Base-by-base conservation (phyloP, 2,329 filamentous ascomycete species). In the Cladosporium sp. region DNA sequence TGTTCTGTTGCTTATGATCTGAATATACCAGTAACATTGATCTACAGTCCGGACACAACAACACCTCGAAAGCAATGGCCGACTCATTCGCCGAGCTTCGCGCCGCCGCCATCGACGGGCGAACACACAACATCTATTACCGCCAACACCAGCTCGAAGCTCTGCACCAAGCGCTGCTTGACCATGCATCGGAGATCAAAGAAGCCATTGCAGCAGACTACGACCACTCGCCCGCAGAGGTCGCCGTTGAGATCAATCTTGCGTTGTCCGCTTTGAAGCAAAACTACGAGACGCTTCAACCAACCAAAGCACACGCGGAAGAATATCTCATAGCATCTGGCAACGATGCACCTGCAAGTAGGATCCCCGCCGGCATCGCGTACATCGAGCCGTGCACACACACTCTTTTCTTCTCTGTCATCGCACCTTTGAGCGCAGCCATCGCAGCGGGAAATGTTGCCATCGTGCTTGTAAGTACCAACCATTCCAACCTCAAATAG, bases 391-490 rank as follows among this genome's bases (percentile, higher is more conserved):
- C 81, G 1, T 70, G 72, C 9, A 69, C 60, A 6, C 77, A 84
- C 66, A 82, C 76, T 0, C 68, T 78, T 8, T 77, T 84, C 60
- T 82, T 77, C 61, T 80, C 76, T 0, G 64, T 75, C 1, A 63
- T 82, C 17, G 70, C 69, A 3, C 75, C 79, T 0, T 52, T 83
- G 39, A 74, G 73, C 36, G 75, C 79, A 4, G 79, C 80, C 7
- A 63, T 83, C 30, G 75, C 77, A 1, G 78, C 79, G 12, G 81
- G 81, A 0, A 83, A 81, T 59, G 82, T 79, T 63, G 72, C 82
- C 3, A 71, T 78, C 34, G 47, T 83, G 11, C 76, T 81, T 71
- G 80, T 81, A 60, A 64, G 71, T 56, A 2, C 17, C 9, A 20
- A 3, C 3, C 1, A 2, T 20, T 34, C 8, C 3, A 3, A 5